Evolutionary conservation across 2,329 filamentous ascomycete genomes (phyloP).

Genomic region (Diaporthe citrichinensis): DNA sequence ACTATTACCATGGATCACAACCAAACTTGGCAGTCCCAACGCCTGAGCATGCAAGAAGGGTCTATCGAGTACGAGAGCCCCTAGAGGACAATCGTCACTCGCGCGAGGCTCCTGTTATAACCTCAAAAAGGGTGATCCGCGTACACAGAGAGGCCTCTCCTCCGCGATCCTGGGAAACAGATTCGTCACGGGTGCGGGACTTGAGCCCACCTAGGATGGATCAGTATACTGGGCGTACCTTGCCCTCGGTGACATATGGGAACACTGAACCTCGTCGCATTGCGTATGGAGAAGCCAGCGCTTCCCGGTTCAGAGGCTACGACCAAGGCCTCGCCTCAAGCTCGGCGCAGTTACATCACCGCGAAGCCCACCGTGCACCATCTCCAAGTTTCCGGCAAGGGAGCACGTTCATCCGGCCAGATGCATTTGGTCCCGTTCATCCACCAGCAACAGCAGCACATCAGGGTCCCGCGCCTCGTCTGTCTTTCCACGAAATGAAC

Average conservation of each 20-base stretch:
- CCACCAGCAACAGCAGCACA: constrained; percentile 4
- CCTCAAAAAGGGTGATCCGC: constrained; percentile 36
- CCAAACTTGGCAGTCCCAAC: constrained; percentile 6
- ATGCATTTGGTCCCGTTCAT: not conserved
- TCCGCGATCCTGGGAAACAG: constrained; percentile 7
- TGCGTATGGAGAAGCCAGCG: constrained; percentile 37
- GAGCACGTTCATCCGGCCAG: constrained; percentile 16
- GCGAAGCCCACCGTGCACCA: constrained; percentile 17
- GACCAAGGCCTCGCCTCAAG: not conserved
- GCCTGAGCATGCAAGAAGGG: constrained; percentile 30
- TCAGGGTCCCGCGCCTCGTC: constrained; percentile 1
- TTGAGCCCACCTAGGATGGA: constrained; percentile 33
- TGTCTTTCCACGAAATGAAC: not conserved
- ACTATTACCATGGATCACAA: constrained; percentile 22
- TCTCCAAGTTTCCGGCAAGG: constrained; percentile 32
- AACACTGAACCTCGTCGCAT: constrained; percentile 25
- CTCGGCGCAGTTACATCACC: constrained; percentile 31
- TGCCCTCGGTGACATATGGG: constrained; percentile 9
- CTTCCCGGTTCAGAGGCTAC: constrained; percentile 18
- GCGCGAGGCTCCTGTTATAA: constrained; percentile 11
- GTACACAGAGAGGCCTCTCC: constrained; percentile 33
- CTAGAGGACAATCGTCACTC: constrained; percentile 7
- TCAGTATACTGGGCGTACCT: constrained; percentile 5
- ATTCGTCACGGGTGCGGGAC: constrained; percentile 25
- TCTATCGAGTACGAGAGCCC: constrained; percentile 39